Percentiles rank a stretch among this genome's conserved stretches.
Evolutionary conservation across 208 protist species (phyloP).

Genomic region (Novymonas esmeraldas): DNA sequence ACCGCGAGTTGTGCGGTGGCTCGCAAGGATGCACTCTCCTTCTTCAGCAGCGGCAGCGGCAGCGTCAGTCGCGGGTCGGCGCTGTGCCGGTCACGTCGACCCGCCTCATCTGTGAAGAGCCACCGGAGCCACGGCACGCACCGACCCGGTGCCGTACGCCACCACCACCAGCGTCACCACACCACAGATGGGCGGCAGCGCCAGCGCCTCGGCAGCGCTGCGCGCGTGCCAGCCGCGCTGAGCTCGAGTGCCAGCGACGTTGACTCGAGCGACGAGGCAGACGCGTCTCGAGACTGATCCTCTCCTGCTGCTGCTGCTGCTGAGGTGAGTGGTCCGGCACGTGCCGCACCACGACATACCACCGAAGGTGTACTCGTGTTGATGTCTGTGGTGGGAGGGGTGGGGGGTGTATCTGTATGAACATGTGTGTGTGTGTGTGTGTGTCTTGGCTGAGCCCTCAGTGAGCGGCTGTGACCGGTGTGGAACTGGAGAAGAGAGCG

Average conservation of each 20-base stretch:
- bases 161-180: too few relatives aligned
- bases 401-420: neutral
- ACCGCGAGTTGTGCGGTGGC: too few relatives aligned
- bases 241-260: constrained; percentile 10
- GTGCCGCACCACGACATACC: neutral
- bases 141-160: neutral
- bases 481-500: neutral
- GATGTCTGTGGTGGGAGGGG: neutral
- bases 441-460: neutral
- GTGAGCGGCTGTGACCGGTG: neutral
- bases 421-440: neutral
- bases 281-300: too few relatives aligned
- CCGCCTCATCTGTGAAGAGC: neutral
- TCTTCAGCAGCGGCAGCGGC: neutral
- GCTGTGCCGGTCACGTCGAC: neutral
- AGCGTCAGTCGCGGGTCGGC: neutral
- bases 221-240: neutral
- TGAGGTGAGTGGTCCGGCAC: neutral
- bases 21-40: neutral
- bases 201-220: neutral
- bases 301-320: neutral
- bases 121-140: neutral
- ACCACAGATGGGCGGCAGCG: neutral
- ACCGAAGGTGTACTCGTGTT: neutral
- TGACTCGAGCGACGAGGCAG: neutral